phyloP scores from a whole-genome alignment of 2,329 filamentous ascomycete genomes.

The Apiospora saccharicola region DNA sequence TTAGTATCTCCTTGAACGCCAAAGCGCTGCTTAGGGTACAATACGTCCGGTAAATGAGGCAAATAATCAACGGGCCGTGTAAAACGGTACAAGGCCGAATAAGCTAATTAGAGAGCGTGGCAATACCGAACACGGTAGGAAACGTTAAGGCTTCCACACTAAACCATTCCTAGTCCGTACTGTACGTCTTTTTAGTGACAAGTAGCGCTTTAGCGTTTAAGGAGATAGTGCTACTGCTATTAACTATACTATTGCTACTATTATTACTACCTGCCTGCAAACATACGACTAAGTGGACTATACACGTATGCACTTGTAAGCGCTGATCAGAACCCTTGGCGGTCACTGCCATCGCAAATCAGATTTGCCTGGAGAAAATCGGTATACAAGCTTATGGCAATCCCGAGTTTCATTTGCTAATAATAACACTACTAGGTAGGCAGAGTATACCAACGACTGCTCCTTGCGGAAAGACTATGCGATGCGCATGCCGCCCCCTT shows the following conservation, averaged over 20 bases:
- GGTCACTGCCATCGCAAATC: conserved; percentile 4
- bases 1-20: too few relatives aligned
- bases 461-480: conserved; percentile 9
- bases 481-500: not conserved
- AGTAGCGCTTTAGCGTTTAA: too few relatives aligned
- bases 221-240: not conserved
- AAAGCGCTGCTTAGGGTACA: too few relatives aligned
- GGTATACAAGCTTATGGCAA: not conserved
- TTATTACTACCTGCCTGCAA: not conserved
- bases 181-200: too few relatives aligned
- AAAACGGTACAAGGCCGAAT: too few relatives aligned
- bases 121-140: too few relatives aligned
- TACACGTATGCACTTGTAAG: not conserved
- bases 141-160: too few relatives aligned
- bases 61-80: too few relatives aligned
- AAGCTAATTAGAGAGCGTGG: too few relatives aligned
- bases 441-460: not conserved
- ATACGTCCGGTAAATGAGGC: too few relatives aligned
- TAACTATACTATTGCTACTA: not conserved
- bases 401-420: conserved; percentile 19
- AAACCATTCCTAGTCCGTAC: too few relatives aligned
- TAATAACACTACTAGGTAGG: too few relatives aligned
- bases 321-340: not conserved
- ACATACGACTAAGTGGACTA: not conserved
- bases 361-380: not conserved